Percentiles rank a stretch among this genome's conserved stretches.
phyloP scores from a whole-genome alignment of 495 filamentous ascomycete species.

The Ascodesmis nigricans region DNA sequence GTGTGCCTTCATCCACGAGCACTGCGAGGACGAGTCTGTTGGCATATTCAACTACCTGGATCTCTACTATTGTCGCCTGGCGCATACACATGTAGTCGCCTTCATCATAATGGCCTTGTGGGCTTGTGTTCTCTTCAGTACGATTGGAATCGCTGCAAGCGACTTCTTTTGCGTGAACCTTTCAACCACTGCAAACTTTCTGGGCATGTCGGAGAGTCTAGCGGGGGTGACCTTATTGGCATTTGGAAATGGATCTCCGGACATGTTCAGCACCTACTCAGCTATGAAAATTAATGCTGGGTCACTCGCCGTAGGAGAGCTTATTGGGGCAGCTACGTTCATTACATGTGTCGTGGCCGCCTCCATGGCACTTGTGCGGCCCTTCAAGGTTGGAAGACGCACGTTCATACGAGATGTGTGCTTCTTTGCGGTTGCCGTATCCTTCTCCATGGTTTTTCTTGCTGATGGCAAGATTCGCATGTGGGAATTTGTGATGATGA shows the following conservation, averaged over 20 bases:
- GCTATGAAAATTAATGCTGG: constrained; percentile 94
- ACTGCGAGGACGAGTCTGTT: constrained; percentile 77
- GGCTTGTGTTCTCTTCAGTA: constrained; percentile 82
- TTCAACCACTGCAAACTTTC: constrained; percentile 64
- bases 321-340: constrained; percentile 88
- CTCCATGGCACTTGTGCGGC: constrained; percentile 89
- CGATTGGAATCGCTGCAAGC: constrained; percentile 93
- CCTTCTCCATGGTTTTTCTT: constrained; percentile 71
- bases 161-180: constrained; percentile 97
- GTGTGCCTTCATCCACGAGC: constrained; percentile 61
- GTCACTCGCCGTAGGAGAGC: constrained; percentile 82
- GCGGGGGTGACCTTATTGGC: constrained; percentile 93
- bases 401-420: constrained; percentile 83
- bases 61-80: constrained; percentile 73
- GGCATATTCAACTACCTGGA: constrained; percentile 74
- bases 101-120: constrained; percentile 58
- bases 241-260: constrained; percentile 96
- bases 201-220: constrained; percentile 88
- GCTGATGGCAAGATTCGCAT: constrained; percentile 62
- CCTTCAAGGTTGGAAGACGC: constrained; percentile 70
- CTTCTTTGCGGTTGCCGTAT: constrained; percentile 75
- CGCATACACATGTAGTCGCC: constrained; percentile 46
- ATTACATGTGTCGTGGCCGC: constrained; percentile 94
- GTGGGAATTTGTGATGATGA: constrained; percentile 83
- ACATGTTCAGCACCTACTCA: constrained; percentile 95